Base-by-base conservation (phyloP, 768 basidiomycete species). In the Phaeotremella fagi region DNA sequence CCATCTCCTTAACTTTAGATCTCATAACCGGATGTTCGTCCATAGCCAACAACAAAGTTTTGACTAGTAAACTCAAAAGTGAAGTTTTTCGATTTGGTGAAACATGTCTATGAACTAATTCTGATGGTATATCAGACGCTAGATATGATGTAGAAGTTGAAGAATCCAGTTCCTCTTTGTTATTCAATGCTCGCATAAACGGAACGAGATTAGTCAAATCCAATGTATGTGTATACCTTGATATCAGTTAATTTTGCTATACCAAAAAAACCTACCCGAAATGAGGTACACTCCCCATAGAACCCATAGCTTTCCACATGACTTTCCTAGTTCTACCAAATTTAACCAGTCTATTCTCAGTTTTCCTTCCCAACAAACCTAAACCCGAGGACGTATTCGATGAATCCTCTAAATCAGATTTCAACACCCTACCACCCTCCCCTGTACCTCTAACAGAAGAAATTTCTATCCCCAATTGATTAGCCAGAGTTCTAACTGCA, bases 1-100 rank as follows among this genome's bases (percentile, higher is more conserved):
- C 51, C 5, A 35, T 59, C 20, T 61, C 59, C 36, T 58, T 57
- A 20, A 64, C 55, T 22, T 54, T 51, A 18, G 57, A 33, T n/a
- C 69, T 45, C 66, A 71, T 66, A 36, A 68, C 59, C 2, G 69
- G 69, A 50, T 71, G 66, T 50, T 68, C 69, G 25, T 68, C 66
- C 57, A 71, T 38, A 1, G 69, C 66, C 25, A 71, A 31, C 3
- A 66, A 23, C 37, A 71, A 29, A 1, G 54, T 57, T 37, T 71
- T 71, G 18, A 71, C 62, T 26, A 71, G 44, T 44, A 68, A 63
- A 23, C 45, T 63, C 24, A 71, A 45, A 4, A 71, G 31, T 3
- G 63, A 63, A 1, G 61, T 63, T 47, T 66, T 68, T 6, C 27
- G 16, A 33, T 33, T 22, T 11, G 38, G 38, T 20, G 38, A 6